Percentiles rank a stretch among this genome's conserved stretches.
Conservation (phyloP, 2,329 filamentous ascomycete genomes). For the Fusarium verrucosum region DNA sequence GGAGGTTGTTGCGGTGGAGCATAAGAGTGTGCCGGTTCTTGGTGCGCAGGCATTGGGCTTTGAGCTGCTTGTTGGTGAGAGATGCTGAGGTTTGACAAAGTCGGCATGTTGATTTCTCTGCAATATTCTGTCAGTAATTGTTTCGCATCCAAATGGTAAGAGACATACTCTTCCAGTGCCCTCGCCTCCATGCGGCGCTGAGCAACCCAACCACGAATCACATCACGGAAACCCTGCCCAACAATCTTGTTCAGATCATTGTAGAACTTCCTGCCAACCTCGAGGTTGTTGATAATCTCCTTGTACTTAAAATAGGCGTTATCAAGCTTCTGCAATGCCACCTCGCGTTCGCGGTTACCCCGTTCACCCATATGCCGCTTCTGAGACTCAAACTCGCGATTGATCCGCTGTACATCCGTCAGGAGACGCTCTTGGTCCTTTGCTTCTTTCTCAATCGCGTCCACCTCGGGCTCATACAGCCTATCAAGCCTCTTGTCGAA, state of each 20-base stretch:
- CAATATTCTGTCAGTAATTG: constrained; percentile 5
- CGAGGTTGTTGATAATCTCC: constrained; percentile 90
- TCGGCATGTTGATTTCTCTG: constrained; percentile 63
- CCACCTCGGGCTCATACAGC: constrained; percentile 81
- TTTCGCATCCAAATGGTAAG: not conserved
- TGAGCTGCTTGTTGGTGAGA: constrained; percentile 44
- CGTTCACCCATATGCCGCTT: constrained; percentile 71
- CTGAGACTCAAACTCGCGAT: constrained; percentile 78
- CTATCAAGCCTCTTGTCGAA: constrained; percentile 82
- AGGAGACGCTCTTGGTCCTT: constrained; percentile 79
- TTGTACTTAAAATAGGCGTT: constrained; percentile 96
- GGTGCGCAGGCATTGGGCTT: constrained; percentile 24
- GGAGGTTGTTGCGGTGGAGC: constrained; percentile 23
- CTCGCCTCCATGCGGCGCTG: constrained; percentile 83
- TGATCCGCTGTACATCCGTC: constrained; percentile 75
- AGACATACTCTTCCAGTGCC: constrained; percentile 75
- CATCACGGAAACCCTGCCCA: constrained; percentile 78
- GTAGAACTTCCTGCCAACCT: constrained; percentile 94
- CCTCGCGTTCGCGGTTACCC: constrained; percentile 77
- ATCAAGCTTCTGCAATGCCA: constrained; percentile 86
- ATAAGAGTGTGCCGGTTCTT: constrained; percentile 22
- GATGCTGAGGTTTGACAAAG: constrained; percentile 56
- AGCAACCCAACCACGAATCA: constrained; percentile 80
- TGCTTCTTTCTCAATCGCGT: constrained; percentile 74
- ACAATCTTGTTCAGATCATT: constrained; percentile 94